A percentile compares a stretch with the other conserved stretches of the same genome.
Evolutionary conservation across 1,139 yeast species (phyloP).

Genomic region (Scheffersomyces insectosa): DNA sequence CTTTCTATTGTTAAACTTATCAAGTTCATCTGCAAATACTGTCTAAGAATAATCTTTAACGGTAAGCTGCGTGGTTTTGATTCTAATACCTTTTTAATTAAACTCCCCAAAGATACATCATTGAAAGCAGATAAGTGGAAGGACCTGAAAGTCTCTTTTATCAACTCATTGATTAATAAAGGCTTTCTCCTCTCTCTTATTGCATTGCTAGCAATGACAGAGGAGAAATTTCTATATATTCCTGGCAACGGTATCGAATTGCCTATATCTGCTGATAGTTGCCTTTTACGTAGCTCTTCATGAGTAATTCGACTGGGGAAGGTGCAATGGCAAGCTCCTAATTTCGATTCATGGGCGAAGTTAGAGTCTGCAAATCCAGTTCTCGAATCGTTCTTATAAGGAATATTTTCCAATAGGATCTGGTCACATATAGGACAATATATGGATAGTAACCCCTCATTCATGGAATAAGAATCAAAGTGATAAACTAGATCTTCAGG

Average conservation of each 20-base stretch:
- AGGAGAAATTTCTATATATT: slow-evolving; percentile 11
- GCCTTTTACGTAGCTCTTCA: slow-evolving; percentile 20
- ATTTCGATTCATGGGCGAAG: slow-evolving; percentile 8
- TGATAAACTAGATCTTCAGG: slow-evolving; percentile 4
- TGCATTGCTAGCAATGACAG: not conserved
- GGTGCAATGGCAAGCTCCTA: slow-evolving; percentile 7
- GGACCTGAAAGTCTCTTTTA: not conserved
- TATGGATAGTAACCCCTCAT: slow-evolving; percentile 7
- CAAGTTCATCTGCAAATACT: slow-evolving; percentile 20
- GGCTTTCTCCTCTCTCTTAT: not conserved
- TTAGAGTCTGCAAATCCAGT: slow-evolving; percentile 25
- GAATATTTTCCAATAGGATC: slow-evolving; percentile 10
- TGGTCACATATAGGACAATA: slow-evolving; percentile 22
- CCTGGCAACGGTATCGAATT: slow-evolving; percentile 13
- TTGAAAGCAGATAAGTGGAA: too few species aligned
- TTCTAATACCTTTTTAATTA: not conserved
- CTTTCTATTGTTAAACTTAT: slow-evolving; percentile 19
- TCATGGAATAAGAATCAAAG: slow-evolving; percentile 2
- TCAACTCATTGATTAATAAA: not conserved
- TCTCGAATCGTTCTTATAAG: slow-evolving; percentile 14
- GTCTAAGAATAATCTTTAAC: slow-evolving; percentile 9
- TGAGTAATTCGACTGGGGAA: slow-evolving; percentile 12
- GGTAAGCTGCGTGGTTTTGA: not conserved
- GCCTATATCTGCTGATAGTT: slow-evolving; percentile 20
- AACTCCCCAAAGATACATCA: not conserved